Conservation (phyloP, 345 rosid species). For the Eucalyptus dawsonii region DNA sequence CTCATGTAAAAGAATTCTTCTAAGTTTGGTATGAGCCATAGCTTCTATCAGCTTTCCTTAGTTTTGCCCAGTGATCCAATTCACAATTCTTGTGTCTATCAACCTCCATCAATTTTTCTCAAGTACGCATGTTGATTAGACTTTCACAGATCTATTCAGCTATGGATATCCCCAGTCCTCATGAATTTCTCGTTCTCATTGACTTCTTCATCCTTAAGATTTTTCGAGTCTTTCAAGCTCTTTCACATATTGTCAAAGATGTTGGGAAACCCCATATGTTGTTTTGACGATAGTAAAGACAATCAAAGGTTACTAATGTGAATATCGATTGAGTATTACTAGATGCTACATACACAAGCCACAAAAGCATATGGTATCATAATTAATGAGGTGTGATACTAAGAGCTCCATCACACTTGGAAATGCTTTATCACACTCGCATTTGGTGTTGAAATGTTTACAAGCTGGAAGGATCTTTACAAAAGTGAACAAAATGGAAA, state of each 20-base stretch:
- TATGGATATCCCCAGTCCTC: background rate
- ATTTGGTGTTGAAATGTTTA: background rate
- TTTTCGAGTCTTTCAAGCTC: background rate
- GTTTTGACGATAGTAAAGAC: background rate
- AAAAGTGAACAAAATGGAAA: background rate
- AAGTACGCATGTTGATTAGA: background rate
- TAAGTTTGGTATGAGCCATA: background rate
- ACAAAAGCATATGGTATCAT: background rate
- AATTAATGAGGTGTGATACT: background rate
- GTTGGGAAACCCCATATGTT: background rate
- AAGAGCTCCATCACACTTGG: background rate
- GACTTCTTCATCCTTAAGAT: background rate
- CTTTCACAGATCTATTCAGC: background rate
- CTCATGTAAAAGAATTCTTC: background rate
- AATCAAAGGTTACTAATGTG: background rate
- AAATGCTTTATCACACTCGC: too few species aligned
- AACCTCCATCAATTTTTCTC: background rate
- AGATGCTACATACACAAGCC: background rate
- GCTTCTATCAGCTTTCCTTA: background rate
- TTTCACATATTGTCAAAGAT: background rate
- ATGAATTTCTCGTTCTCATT: background rate
- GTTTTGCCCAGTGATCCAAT: background rate
- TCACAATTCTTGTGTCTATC: background rate
- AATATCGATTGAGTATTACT: background rate
- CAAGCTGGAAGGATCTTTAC: background rate